Conservation (phyloP, 1,139 yeast genomes). For the Suhomyces maxii region DNA sequence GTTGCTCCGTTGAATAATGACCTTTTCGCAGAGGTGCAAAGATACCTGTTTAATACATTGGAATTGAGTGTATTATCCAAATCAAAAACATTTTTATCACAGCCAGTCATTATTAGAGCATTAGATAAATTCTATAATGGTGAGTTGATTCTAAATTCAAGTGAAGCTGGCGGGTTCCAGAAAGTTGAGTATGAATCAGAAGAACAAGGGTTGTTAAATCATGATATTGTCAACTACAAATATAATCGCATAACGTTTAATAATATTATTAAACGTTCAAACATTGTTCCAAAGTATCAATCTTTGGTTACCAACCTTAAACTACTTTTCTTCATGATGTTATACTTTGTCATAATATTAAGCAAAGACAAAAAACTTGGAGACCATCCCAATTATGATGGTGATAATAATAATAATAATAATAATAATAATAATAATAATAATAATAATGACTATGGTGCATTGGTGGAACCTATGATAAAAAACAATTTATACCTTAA, state of each 20-base stretch:
- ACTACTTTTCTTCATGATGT: constrained; percentile 31
- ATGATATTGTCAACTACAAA: constrained; percentile 38
- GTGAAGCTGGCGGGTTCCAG: constrained; percentile 2
- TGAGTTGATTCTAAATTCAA: constrained; percentile 33
- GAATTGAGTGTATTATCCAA: constrained; percentile 57
- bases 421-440: neutral
- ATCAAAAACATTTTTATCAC: constrained; percentile 55
- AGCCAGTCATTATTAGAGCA: constrained; percentile 53
- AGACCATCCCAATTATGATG: constrained; percentile 1
- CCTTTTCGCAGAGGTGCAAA: constrained; percentile 12
- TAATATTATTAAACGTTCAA: constrained; percentile 32
- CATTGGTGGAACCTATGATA: neutral
- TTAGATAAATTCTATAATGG: constrained; percentile 59
- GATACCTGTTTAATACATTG: constrained; percentile 43
- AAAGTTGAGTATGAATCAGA: constrained; percentile 18
- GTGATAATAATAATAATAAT: neutral
- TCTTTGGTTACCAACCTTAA: constrained; percentile 42
- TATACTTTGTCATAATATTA: constrained; percentile 35
- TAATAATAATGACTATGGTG: neutral
- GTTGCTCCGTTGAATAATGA: constrained; percentile 40
- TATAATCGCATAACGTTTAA: constrained; percentile 32
- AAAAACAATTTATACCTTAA: neutral
- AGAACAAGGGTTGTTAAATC: constrained; percentile 19
- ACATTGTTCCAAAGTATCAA: constrained; percentile 45
- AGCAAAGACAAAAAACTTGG: constrained; percentile 21